Evolutionary conservation across 148 eudicot species (phyloP).

Genomic region (Cornus florida): DNA sequence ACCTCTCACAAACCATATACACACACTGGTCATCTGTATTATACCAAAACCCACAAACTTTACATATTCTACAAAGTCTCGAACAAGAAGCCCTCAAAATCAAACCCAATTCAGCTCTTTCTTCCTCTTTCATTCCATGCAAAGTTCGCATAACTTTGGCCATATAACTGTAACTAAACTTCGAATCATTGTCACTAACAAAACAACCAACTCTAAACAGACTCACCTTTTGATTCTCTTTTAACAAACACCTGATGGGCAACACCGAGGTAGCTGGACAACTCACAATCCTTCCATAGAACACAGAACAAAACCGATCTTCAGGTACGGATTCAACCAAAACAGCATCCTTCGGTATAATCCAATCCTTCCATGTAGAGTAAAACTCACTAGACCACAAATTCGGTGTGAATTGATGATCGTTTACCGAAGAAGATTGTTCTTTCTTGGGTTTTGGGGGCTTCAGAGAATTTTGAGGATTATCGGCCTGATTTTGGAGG

Average conservation of each 20-base stretch:
- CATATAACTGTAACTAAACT: slow-evolving; percentile 50
- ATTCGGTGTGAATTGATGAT: slow-evolving; percentile 29
- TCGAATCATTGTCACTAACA: slow-evolving; percentile 16
- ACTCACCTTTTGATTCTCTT: slow-evolving; percentile 40
- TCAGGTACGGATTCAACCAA: slow-evolving; percentile 10
- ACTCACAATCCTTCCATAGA: slow-evolving; percentile 25
- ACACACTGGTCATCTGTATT: slow-evolving; percentile 41
- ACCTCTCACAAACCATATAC: slow-evolving; percentile 56
- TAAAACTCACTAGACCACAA: slow-evolving; percentile 59
- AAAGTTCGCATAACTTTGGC: slow-evolving; percentile 52
- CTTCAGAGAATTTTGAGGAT: not conserved
- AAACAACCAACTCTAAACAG: slow-evolving; percentile 50
- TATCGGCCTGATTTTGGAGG: slow-evolving; percentile 9
- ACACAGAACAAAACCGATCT: slow-evolving; percentile 14
- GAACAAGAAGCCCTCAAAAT: slow-evolving; percentile 32
- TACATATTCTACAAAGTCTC: slow-evolving; percentile 37
- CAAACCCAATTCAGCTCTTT: slow-evolving; percentile 41
- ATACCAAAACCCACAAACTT: slow-evolving; percentile 70
- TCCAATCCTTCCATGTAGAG: slow-evolving; percentile 62
- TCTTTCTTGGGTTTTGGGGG: not conserved
- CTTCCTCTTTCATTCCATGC: slow-evolving; percentile 43
- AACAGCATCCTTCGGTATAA: slow-evolving; percentile 43
- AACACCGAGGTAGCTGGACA: slow-evolving; percentile 8
- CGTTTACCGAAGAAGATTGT: not conserved
- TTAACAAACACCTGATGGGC: slow-evolving; percentile 33